Evolutionary conservation across 2,329 filamentous ascomycete genomes (phyloP).

Genomic region (Raffaelea ambrosiae): DNA sequence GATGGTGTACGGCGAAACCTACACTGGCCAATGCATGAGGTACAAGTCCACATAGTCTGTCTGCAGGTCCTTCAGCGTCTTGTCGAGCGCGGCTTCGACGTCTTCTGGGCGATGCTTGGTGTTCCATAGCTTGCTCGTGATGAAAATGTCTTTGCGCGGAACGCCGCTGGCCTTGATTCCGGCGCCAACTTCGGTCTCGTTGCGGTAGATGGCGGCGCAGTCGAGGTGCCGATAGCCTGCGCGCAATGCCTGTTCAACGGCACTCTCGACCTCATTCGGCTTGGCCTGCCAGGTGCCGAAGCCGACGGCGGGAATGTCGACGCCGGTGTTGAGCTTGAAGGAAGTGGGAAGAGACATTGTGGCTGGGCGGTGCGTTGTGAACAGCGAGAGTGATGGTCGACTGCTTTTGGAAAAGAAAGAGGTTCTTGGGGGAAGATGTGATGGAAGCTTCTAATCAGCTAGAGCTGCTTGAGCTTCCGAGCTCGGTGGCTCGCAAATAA

Average conservation of each 20-base stretch:
- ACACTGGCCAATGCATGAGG: conserved; percentile 9
- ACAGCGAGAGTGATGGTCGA: too few species aligned
- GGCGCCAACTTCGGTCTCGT: conserved; percentile 8
- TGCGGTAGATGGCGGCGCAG: conserved; percentile 14
- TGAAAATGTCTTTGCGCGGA: conserved; percentile 8
- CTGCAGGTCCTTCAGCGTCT: conserved; percentile 30
- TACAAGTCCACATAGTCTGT: conserved; percentile 8
- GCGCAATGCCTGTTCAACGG: conserved; percentile 37
- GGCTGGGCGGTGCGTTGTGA: not conserved
- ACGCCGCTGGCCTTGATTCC: conserved; percentile 9
- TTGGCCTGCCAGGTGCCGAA: conserved; percentile 28
- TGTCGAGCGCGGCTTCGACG: conserved; percentile 17
- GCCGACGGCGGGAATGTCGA: conserved; percentile 30
- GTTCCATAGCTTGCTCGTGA: conserved; percentile 10
- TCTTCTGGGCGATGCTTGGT: conserved; percentile 34
- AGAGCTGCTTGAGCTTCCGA: too few species aligned
- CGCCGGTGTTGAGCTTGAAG: conserved; percentile 31
- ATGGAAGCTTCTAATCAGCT: too few species aligned
- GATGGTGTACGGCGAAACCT: not conserved
- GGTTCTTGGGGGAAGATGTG: too few species aligned
- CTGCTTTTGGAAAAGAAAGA: too few species aligned
- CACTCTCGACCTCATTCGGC: conserved; percentile 35
- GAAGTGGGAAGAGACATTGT: conserved; percentile 3
- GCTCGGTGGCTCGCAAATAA: too few species aligned
- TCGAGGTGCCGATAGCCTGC: conserved; percentile 30